A percentile compares a stretch with the other conserved stretches of the same genome.
Evolutionary conservation across 441 rosid genomes (phyloP).

Genomic region (Aquilaria agallochum): DNA sequence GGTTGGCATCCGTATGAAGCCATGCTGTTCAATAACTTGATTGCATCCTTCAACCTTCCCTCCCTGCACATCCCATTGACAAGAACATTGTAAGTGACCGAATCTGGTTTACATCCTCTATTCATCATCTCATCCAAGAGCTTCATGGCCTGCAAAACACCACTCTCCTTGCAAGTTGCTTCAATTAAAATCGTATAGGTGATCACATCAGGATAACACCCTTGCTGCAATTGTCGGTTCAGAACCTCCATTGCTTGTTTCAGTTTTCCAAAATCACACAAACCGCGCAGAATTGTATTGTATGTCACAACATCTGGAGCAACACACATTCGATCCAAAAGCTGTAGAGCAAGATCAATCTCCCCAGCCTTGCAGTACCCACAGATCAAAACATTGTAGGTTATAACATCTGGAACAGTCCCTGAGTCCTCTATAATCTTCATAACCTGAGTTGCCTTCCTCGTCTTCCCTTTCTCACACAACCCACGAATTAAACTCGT

Average conservation of each 20-base stretch:
- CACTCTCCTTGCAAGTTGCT: constrained; percentile 79
- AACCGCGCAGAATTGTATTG: constrained; percentile 68
- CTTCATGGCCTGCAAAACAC: constrained; percentile 86
- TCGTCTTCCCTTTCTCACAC: constrained; percentile 64
- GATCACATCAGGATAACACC: constrained; percentile 72
- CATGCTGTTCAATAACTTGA: constrained; percentile 66
- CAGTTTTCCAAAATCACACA: constrained; percentile 72
- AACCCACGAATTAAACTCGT: constrained; percentile 77
- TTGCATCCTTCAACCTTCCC: constrained; percentile 83
- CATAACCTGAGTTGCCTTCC: constrained; percentile 66
- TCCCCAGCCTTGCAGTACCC: constrained; percentile 85
- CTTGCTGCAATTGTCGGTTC: constrained; percentile 52
- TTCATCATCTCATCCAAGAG: constrained; percentile 83
- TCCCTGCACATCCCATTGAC: constrained; percentile 87
- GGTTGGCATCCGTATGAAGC: constrained; percentile 73
- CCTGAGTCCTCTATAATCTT: constrained; percentile 79
- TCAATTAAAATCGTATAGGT: constrained; percentile 85
- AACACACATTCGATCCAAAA: constrained; percentile 72
- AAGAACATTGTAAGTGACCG: constrained; percentile 81
- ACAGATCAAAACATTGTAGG: constrained; percentile 75
- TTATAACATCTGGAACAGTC: constrained; percentile 72
- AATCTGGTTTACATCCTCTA: constrained; percentile 79
- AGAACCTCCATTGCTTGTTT: constrained; percentile 83
- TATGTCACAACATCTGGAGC: constrained; percentile 80
- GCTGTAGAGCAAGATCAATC: constrained; percentile 55